Conservation (phyloP, 768 basidiomycete genomes). For the Mycena pura region DNA sequence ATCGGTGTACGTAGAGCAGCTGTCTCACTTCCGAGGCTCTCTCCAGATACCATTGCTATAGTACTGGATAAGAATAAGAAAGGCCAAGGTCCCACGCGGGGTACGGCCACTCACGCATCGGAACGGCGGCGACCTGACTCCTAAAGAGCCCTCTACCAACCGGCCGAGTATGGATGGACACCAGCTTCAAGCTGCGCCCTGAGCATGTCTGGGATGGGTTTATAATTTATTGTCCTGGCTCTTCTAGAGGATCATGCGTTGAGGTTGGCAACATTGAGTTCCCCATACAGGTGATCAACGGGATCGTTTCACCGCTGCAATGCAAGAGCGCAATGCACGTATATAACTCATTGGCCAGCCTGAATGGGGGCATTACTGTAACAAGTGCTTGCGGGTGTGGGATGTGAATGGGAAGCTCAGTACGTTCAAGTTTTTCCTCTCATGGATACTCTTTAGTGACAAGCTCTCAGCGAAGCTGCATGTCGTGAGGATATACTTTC, state of each 20-base stretch:
- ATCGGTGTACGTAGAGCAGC: too few species aligned
- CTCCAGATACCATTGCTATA: too few species aligned
- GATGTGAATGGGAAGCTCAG: background rate
- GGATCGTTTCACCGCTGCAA: background rate
- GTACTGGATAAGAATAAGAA: too few species aligned
- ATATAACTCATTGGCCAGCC: background rate
- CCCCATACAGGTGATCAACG: background rate
- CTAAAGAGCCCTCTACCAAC: too few species aligned
- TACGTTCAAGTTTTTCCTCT: too few species aligned
- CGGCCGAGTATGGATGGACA: too few species aligned
- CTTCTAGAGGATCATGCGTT: background rate
- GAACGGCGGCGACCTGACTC: too few species aligned
- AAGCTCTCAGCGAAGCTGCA: too few species aligned
- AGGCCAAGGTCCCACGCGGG: too few species aligned
- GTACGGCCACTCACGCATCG: too few species aligned
- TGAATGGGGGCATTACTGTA: background rate
- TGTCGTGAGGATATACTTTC: slow-evolving; percentile 66
- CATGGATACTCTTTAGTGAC: too few species aligned
- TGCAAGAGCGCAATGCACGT: background rate
- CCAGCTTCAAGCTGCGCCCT: background rate
- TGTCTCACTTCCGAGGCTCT: too few species aligned
- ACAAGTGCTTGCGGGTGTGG: background rate
- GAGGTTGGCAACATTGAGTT: background rate
- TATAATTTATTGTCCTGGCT: background rate
- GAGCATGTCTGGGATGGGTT: background rate